Evolutionary conservation across 306 rosid genomes (phyloP).

Genomic region (Vigna nakashimae): DNA sequence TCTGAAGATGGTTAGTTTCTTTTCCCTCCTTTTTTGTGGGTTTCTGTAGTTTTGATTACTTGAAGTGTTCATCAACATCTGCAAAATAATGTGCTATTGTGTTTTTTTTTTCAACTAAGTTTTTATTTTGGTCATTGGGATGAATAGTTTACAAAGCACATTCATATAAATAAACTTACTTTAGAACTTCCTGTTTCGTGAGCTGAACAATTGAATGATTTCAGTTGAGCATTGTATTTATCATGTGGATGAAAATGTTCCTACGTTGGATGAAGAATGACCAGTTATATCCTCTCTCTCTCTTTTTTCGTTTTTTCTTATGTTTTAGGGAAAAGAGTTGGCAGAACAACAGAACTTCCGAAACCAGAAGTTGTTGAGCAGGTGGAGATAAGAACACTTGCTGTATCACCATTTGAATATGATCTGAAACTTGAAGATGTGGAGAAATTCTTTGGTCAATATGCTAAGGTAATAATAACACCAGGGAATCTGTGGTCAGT

Average conservation of each 20-base stretch:
- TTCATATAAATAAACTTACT: too few relatives aligned
- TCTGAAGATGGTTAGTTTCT: slow-evolving; percentile 82
- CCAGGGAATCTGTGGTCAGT: neutral
- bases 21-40: neutral
- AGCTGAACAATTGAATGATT: neutral
- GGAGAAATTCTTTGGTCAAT: slow-evolving; percentile 65
- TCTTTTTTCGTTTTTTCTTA: neutral
- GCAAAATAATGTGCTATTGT: neutral
- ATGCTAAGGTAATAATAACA: slow-evolving; percentile 63
- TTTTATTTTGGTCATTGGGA: too few relatives aligned
- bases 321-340: slow-evolving; percentile 68
- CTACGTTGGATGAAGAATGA: neutral
- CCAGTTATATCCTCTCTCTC: neutral
- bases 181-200: too few relatives aligned
- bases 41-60: neutral
- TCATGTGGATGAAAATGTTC: neutral
- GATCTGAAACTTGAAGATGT: slow-evolving; percentile 78
- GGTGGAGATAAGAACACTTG: slow-evolving; percentile 78
- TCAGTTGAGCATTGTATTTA: neutral
- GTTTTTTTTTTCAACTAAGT: too few relatives aligned
- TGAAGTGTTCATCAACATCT: neutral
- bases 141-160: too few relatives aligned
- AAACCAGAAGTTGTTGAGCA: slow-evolving; percentile 85
- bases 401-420: slow-evolving; percentile 78
- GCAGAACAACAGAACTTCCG: slow-evolving; percentile 67